Conservation (phyloP, 768 basidiomycete species). For the Pisolithus marmoratus region DNA sequence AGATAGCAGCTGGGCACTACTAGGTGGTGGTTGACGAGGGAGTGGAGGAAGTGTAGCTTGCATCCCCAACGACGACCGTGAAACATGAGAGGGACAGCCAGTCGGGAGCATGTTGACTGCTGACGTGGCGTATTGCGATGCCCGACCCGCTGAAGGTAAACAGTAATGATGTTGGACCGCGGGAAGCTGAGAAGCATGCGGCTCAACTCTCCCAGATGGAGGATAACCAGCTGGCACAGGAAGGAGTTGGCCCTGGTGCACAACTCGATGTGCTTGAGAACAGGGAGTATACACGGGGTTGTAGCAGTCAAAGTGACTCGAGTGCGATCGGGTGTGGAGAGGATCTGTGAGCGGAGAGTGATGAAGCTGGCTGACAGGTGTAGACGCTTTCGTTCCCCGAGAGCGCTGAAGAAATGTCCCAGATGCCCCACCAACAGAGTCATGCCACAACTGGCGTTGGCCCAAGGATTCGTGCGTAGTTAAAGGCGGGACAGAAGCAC, state of each 20-base stretch:
- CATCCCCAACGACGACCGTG: slow-evolving; percentile 2
- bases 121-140: slow-evolving; percentile 9
- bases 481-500: slow-evolving; percentile 26
- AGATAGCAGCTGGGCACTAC: slow-evolving; percentile 29
- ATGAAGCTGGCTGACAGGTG: slow-evolving; percentile 5
- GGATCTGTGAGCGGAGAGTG: slow-evolving; percentile 17
- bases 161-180: slow-evolving; percentile 11
- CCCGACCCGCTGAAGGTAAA: slow-evolving; percentile 6
- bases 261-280: slow-evolving; percentile 4
- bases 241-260: slow-evolving; percentile 12
- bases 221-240: slow-evolving; percentile 8
- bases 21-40: slow-evolving; percentile 14
- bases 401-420: slow-evolving; percentile 4
- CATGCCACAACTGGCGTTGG: slow-evolving; percentile 30
- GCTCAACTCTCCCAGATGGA: background rate
- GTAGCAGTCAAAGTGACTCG: slow-evolving; percentile 40
- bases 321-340: slow-evolving; percentile 44
- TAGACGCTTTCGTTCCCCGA: slow-evolving; percentile 4
- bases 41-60: slow-evolving; percentile 8
- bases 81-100: background rate
- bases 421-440: slow-evolving; percentile 17
- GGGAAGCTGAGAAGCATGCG: slow-evolving; percentile 7
- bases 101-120: background rate
- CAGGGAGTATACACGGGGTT: slow-evolving; percentile 8
- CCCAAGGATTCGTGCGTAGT: slow-evolving; percentile 11